Percentiles rank a stretch among this genome's conserved stretches.
These are phyloP conservation scores for Curvularia sp. DNA, from an alignment of 2,329 filamentous ascomycete genomes.

Conservation along the genomic window DNA sequence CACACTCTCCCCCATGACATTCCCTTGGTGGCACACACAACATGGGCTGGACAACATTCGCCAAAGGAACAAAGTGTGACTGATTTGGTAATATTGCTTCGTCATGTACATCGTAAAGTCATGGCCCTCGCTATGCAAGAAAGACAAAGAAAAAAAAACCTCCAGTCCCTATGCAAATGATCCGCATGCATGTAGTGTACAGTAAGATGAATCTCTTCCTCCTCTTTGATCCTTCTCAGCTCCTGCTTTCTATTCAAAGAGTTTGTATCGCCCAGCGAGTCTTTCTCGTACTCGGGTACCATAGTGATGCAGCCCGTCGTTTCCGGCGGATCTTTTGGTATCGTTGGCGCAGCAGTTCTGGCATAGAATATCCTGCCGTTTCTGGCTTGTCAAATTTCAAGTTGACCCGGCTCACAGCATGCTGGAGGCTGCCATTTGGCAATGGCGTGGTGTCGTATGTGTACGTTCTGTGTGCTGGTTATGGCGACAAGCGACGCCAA, in stretches of 20 bases:
- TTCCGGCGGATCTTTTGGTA: background rate
- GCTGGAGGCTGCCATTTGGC: background rate
- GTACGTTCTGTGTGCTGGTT: background rate
- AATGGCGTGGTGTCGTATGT: background rate
- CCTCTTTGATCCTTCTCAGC: no score
- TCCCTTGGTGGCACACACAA: background rate
- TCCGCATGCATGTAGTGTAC: constrained; percentile 6
- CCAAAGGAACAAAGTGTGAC: background rate
- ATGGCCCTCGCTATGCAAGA: background rate
- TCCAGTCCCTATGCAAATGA: constrained; percentile 7
- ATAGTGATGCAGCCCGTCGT: background rate
- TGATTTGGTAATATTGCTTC: background rate
- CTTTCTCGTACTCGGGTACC: background rate
- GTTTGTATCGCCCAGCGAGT: background rate
- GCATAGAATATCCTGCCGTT: background rate
- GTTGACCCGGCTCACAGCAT: background rate
- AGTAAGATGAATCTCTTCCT: background rate
- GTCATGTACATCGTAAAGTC: constrained; percentile 4
- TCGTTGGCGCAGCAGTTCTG: background rate
- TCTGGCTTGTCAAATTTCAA: background rate
- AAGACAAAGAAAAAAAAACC: background rate
- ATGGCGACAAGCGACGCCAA: no score
- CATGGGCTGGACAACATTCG: background rate
- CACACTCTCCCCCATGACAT: constrained; percentile 4
- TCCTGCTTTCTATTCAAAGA: background rate